Conservation (phyloP, 108 stramenopile genomes). For the Fragilariopsis cylindrus region DNA sequence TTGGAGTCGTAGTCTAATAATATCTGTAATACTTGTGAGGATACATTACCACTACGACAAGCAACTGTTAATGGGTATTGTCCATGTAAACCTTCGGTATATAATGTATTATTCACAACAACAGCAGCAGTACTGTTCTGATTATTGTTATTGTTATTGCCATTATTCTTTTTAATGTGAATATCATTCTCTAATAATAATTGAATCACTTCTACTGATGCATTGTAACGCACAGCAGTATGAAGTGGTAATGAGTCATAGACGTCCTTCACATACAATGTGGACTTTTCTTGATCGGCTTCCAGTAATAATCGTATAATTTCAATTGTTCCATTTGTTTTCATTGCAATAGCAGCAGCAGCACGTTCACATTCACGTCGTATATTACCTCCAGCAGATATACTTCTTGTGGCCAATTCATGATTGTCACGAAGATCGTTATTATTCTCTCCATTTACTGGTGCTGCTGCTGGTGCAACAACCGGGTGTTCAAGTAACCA, state of each 20-base stretch:
- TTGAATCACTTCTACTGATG: slow-evolving; percentile 49
- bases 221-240: slow-evolving; percentile 58
- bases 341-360: not conserved
- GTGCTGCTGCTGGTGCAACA: too few relatives aligned
- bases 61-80: slow-evolving; percentile 68
- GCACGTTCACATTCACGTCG: not conserved
- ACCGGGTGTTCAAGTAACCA: too few relatives aligned
- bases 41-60: slow-evolving; percentile 46
- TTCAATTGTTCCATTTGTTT: not conserved
- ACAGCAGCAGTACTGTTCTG: not conserved
- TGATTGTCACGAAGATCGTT: too few relatives aligned
- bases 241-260: slow-evolving; percentile 61
- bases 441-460: too few relatives aligned
- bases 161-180: not conserved
- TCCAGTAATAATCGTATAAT: slow-evolving; percentile 59
- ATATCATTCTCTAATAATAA: slow-evolving; percentile 44
- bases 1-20: slow-evolving; percentile 40
- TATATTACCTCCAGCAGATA: not conserved
- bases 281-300: slow-evolving; percentile 41
- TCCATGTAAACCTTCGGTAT: slow-evolving; percentile 42
- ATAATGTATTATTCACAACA: slow-evolving; percentile 16
- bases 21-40: slow-evolving; percentile 41
- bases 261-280: slow-evolving; percentile 47
- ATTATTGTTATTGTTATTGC: too few relatives aligned
- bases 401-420: too few relatives aligned